These are phyloP conservation scores for Pulveroboletus sp. DNA, from an alignment of 1,284 basidiomycete species.

Conservation along the genomic window DNA sequence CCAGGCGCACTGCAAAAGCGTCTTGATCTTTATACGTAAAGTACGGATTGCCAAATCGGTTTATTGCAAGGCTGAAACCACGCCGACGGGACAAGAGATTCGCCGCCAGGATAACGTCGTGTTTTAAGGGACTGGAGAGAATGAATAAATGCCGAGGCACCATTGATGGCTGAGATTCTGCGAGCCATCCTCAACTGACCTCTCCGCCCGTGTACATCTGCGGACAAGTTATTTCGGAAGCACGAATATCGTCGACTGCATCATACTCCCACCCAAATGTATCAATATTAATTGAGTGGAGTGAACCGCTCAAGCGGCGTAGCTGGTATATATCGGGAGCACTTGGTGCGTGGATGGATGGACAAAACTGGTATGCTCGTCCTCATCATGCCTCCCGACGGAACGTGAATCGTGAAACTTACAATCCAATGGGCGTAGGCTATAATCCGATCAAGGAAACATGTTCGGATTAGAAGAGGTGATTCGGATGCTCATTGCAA, in stretches of 20 bases:
- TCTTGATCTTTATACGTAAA: slow-evolving; percentile 4
- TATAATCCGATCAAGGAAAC: neutral
- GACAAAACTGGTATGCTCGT: neutral
- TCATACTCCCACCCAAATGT: neutral
- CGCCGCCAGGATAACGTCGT: too few relatives aligned
- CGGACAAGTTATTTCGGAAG: neutral
- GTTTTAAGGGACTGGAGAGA: neutral
- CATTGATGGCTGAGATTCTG: too few relatives aligned
- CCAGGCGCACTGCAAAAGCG: neutral
- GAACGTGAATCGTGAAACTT: neutral
- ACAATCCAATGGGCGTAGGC: slow-evolving; percentile 9
- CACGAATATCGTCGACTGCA: neutral
- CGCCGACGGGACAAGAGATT: slow-evolving; percentile 1
- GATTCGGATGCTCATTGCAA: slow-evolving; percentile 15
- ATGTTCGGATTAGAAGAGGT: neutral
- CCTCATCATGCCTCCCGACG: slow-evolving; percentile 9
- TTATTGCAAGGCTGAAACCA: neutral
- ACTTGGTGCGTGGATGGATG: slow-evolving; percentile 2
- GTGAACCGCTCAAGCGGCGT: slow-evolving; percentile 8
- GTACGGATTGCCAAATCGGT: slow-evolving; percentile 5
- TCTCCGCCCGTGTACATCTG: neutral
- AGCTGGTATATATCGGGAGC: slow-evolving; percentile 13
- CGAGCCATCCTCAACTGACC: neutral
- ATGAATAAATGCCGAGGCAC: neutral
- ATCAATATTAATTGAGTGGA: neutral